phyloP scores from a whole-genome alignment of 176 grass and related monocot genomes.

The Bothriochloa decipiens region DNA sequence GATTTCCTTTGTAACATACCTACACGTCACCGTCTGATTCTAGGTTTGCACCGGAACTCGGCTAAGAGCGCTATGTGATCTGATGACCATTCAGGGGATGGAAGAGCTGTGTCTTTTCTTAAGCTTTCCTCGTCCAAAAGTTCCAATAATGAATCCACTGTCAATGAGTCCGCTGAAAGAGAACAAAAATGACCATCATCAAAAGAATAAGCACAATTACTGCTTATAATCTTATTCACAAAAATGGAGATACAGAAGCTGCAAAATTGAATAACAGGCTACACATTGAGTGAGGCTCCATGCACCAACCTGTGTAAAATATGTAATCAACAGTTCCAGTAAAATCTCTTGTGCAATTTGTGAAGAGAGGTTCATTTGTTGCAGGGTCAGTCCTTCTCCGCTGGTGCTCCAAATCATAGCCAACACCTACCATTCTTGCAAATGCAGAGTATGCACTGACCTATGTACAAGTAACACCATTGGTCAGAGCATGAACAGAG shows the following conservation, averaged over 20 bases:
- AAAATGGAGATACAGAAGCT: not conserved
- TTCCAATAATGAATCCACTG: slow-evolving; percentile 92
- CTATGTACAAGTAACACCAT: slow-evolving; percentile 48
- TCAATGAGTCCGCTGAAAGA: slow-evolving; percentile 91
- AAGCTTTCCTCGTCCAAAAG: slow-evolving; percentile 97
- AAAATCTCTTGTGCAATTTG: slow-evolving; percentile 98
- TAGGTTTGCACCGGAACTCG: slow-evolving; percentile 97
- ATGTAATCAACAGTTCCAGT: slow-evolving; percentile 94
- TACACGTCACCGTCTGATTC: slow-evolving; percentile 70
- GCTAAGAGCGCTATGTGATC: slow-evolving; percentile 97
- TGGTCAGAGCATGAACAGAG: slow-evolving; percentile 31
- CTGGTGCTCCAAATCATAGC: slow-evolving; percentile 83
- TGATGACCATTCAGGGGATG: slow-evolving; percentile 98
- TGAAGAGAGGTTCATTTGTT: slow-evolving; percentile 98
- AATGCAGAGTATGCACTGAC: slow-evolving; percentile 99
- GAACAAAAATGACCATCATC: slow-evolving; percentile 28
- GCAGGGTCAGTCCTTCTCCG: slow-evolving; percentile 88
- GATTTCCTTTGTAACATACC: slow-evolving; percentile 49
- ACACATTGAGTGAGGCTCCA: slow-evolving; percentile 5
- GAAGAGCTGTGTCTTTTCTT: slow-evolving; percentile 95
- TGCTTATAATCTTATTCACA: slow-evolving; percentile 2
- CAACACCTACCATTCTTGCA: slow-evolving; percentile 72
- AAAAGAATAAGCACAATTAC: slow-evolving; percentile 23
- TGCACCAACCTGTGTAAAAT: slow-evolving; percentile 88
- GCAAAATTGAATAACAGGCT: slow-evolving; percentile 24